Base-by-base conservation (phyloP, 1,284 basidiomycete species). In the Afroboletus lepidellus region DNA sequence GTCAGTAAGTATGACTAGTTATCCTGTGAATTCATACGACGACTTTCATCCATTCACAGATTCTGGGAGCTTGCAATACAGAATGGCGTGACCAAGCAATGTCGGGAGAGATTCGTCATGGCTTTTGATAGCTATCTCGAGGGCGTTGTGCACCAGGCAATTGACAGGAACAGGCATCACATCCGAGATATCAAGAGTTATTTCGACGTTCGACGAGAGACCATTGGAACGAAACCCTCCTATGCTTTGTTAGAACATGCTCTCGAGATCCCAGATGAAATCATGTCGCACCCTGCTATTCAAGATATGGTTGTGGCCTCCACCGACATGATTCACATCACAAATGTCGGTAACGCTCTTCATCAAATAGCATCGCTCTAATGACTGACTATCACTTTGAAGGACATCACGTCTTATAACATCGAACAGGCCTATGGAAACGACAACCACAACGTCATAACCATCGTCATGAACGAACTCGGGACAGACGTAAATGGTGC, bases 1-100 rank as follows among this genome's bases (percentile, higher is more conserved):
- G 58, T n/a, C 59, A 60, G 58, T 56, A 25, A 25, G 24, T 77
- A n/a, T n/a, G n/a, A 30, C 30, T 30, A 12, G 30, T 30, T 30
- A 2, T 21, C 16, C 9, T 37, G 8, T 9, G 20, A 37, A 37
- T 11, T 21, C 20, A 20, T 37, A 11, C 20, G 3, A 37, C 21
- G 36, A 37, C 36, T 4, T 34, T 8, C 21, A 13, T 13, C 12
- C 36, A 16, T 20, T 8, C 4, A 16, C 9, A 37, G 36, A 21
- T 37, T 37, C 36, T 37, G 36, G 36, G 20, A 20, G 12, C 36
- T 5, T 21, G 21, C 36, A 21, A 37, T 37, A 37, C 36, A 8
- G 20, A 21, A 37, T n/a, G n/a, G n/a, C 36, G 36, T 20, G 20
- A 37, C 18, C 36, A 37, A 21, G 36, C 36, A 37, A 20, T 20